Evolutionary conservation across 2,329 filamentous ascomycete species (phyloP), one percentile per base, ranked within the genome.

Genomic region (Ophiostoma perfectum): DNA sequence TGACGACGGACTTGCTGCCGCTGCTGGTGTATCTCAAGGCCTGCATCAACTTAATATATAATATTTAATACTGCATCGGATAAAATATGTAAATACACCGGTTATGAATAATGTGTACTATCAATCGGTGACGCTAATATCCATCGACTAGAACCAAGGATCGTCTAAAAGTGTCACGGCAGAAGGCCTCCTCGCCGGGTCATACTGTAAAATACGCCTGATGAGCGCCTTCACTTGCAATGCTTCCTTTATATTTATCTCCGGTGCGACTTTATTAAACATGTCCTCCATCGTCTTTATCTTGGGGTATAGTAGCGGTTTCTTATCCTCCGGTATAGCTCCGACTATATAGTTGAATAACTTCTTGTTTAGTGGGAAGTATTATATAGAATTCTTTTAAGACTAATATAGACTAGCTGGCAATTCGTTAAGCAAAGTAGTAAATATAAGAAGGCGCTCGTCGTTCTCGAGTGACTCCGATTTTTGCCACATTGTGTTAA

Each of bases 151-250:
- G 47, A 69, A 67, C 68, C 68, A 69, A 6, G 55, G 65, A 42
- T 69, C 64, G 9, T 58, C 9, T 14, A 69, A 45, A 11, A 69
- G 27, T 18, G 64, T 45, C 16, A 36, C 65, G 5, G 60, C 65
- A 9, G 68, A 58, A 12, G 60, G 60, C 7, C 65, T 27, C 58
- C 67, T 45, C 4, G 36, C 47, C 3, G 65, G 65, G 42, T 67
- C 65, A 41, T 69, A 66, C 38, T 27, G 2, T 27, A 69, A 67
- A 69, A 67, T 67, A 3, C 60, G 39, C 47, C 68, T 65, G 38
- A 69, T 27, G 8, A 69, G 18, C 47, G 42, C 39, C 41, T 66
- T 65, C 14, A 69, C 36, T 38, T 55, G 27, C 0, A 6, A 8
- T 3, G 42, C 65, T 39, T 69, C 68, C 16, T 58, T 45, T 41